Percentiles rank a stretch among this genome's conserved stretches.
Conservation (phyloP, 805 yeast genomes). For the Candida patagonica region DNA sequence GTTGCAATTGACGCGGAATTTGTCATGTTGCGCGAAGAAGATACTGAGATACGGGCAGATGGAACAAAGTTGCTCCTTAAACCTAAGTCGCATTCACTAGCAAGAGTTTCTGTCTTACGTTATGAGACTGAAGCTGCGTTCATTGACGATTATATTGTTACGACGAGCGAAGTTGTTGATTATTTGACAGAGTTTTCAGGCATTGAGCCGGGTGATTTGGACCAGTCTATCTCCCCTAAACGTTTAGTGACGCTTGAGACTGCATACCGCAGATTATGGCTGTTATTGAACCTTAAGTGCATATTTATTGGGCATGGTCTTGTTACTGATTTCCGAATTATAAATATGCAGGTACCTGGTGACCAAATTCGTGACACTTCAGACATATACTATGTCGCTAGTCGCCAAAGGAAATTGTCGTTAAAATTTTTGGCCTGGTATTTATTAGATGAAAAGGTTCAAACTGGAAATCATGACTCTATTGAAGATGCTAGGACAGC, state of each 20-base stretch:
- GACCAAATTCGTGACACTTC: constrained; percentile 86
- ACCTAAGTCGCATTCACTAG: constrained; percentile 71
- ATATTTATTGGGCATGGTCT: constrained; percentile 93
- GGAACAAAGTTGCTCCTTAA: constrained; percentile 62
- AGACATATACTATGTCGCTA: constrained; percentile 63
- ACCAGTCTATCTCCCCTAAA: constrained; percentile 53
- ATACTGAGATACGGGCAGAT: constrained; percentile 63
- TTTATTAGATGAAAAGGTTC: constrained; percentile 66
- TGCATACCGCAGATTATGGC: constrained; percentile 84
- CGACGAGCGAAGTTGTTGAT: constrained; percentile 58
- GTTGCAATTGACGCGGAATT: constrained; percentile 97
- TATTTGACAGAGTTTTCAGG: constrained; percentile 89
- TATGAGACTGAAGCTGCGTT: constrained; percentile 63
- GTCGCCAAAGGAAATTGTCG: constrained; percentile 68
- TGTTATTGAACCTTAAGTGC: constrained; percentile 79
- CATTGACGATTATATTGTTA: constrained; percentile 85
- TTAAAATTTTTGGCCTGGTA: constrained; percentile 80
- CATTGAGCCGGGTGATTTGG: constrained; percentile 85
- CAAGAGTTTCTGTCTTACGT: constrained; percentile 79
- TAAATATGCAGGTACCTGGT: constrained; percentile 81
- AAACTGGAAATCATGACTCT: constrained; percentile 91
- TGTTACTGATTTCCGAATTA: constrained; percentile 83
- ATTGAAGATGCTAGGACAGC: constrained; percentile 95
- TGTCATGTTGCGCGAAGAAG: constrained; percentile 71
- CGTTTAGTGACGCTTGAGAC: constrained; percentile 71